Evolutionary conservation across 495 filamentous ascomycete species (phyloP).

Genomic region (Penicillium cinerascens): DNA sequence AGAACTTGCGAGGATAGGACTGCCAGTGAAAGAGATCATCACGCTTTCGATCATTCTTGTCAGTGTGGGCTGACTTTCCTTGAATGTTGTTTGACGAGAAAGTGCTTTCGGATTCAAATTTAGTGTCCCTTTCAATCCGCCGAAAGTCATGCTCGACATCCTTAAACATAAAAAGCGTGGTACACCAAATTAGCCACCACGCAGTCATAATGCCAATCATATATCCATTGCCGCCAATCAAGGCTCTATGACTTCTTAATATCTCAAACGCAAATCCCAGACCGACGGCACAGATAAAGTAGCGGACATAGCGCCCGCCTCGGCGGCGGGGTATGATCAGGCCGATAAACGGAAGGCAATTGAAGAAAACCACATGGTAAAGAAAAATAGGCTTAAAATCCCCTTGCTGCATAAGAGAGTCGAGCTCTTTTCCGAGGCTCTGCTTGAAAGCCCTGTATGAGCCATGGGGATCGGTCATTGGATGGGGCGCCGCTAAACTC

Average conservation of each 20-base stretch:
- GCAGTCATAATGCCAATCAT: constrained; percentile 61
- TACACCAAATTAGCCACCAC: constrained; percentile 66
- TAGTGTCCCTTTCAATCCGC: constrained; percentile 51
- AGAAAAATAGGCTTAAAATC: constrained; percentile 37
- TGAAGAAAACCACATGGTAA: constrained; percentile 32
- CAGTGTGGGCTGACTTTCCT: background rate
- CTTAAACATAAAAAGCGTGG: constrained; percentile 59
- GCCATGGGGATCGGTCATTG: constrained; percentile 25
- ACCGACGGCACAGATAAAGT: constrained; percentile 52
- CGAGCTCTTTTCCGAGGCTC: constrained; percentile 16
- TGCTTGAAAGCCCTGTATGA: constrained; percentile 21
- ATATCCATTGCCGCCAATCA: constrained; percentile 60
- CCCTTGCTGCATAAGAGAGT: constrained; percentile 28
- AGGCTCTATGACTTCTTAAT: constrained; percentile 43
- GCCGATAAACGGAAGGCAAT: constrained; percentile 27
- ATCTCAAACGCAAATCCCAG: constrained; percentile 40
- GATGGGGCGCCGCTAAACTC: constrained; percentile 20
- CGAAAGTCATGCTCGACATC: constrained; percentile 63
- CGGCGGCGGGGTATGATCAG: constrained; percentile 31
- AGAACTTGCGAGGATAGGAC: constrained; percentile 59
- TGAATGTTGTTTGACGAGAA: background rate
- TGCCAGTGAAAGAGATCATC: constrained; percentile 56
- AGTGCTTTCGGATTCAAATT: background rate
- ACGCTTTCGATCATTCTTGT: background rate
- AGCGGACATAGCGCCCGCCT: constrained; percentile 38